Percentiles rank a stretch among this genome's conserved stretches.
These are phyloP conservation scores for Pseudocohnilembus persalinus DNA, from an alignment of 169 alveolate species.

Conservation along the genomic window DNA sequence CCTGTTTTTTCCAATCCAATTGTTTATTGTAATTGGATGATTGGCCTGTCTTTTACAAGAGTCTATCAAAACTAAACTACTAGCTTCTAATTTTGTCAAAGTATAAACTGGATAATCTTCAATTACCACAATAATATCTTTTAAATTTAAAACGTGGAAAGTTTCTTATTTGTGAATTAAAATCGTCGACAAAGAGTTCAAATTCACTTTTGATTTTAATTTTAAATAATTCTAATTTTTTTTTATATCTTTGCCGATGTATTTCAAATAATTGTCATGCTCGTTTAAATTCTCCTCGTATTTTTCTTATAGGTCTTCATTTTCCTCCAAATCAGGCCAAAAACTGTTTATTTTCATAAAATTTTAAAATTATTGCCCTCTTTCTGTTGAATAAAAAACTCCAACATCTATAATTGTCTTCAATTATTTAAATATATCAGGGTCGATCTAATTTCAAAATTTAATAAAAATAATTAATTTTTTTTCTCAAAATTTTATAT, in stretches of 20 bases:
- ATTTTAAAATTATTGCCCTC: neutral
- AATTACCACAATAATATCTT: neutral
- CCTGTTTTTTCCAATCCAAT: constrained; percentile 9
- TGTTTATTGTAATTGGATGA: constrained; percentile 11
- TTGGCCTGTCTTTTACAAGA: constrained; percentile 10
- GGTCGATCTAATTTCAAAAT: too few relatives aligned
- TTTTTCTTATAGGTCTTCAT: neutral
- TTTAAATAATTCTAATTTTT: neutral
- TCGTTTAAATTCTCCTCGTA: neutral
- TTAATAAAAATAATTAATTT: too few relatives aligned
- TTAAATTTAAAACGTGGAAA: constrained; percentile 16
- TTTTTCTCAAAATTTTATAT: too few relatives aligned
- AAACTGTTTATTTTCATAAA: constrained; percentile 34
- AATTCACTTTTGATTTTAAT: neutral
- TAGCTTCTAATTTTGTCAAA: neutral
- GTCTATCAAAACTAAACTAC: constrained; percentile 6
- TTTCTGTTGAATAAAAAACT: neutral
- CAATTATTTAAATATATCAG: constrained; percentile 9
- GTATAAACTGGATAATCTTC: neutral
- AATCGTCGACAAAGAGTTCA: neutral
- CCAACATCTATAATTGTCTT: constrained; percentile 29
- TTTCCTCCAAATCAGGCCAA: constrained; percentile 39
- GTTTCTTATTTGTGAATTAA: neutral
- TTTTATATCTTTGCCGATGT: neutral
- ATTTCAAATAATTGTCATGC: neutral